These are phyloP conservation scores for Melaleuca alternifolia DNA, from an alignment of 345 rosid species.

Conservation along the genomic window DNA sequence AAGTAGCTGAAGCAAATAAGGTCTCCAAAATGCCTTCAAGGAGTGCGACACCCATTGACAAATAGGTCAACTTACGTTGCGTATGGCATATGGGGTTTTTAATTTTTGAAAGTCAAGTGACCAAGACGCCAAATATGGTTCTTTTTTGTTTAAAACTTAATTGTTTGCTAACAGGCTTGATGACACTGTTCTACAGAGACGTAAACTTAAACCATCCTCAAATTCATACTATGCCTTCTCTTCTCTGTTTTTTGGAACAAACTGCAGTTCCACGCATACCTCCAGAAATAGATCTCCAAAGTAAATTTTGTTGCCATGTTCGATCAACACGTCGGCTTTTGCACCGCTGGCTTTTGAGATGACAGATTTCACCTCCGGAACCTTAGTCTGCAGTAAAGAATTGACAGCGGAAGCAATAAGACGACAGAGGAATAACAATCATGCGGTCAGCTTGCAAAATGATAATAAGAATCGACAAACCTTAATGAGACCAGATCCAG, in stretches of 20 bases:
- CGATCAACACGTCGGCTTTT: slow-evolving; percentile 69
- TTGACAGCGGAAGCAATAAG: not conserved
- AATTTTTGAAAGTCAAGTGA: not conserved
- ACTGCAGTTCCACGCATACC: slow-evolving; percentile 17
- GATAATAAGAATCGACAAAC: slow-evolving; percentile 11
- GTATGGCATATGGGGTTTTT: not conserved
- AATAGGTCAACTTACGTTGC: not conserved
- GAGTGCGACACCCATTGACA: not conserved
- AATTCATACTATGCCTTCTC: not conserved
- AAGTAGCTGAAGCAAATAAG: not conserved
- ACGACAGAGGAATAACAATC: not conserved
- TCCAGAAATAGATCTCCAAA: slow-evolving; percentile 67
- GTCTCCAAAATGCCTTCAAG: not conserved
- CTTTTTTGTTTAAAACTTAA: not conserved
- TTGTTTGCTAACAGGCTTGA: not conserved
- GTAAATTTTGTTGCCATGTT: slow-evolving; percentile 53
- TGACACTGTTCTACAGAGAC: not conserved
- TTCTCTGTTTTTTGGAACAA: not conserved
- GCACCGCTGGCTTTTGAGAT: slow-evolving; percentile 76
- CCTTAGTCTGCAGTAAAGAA: slow-evolving; percentile 33
- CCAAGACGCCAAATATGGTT: not conserved
- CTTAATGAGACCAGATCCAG: slow-evolving; percentile 85
- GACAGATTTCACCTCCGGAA: slow-evolving; percentile 54
- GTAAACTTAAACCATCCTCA: not conserved
- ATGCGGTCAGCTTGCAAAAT: not conserved